Evolutionary conservation across 257 asterid species (phyloP), one percentile per base, ranked within the genome.

Genomic region (Anisodus tanguticus): DNA sequence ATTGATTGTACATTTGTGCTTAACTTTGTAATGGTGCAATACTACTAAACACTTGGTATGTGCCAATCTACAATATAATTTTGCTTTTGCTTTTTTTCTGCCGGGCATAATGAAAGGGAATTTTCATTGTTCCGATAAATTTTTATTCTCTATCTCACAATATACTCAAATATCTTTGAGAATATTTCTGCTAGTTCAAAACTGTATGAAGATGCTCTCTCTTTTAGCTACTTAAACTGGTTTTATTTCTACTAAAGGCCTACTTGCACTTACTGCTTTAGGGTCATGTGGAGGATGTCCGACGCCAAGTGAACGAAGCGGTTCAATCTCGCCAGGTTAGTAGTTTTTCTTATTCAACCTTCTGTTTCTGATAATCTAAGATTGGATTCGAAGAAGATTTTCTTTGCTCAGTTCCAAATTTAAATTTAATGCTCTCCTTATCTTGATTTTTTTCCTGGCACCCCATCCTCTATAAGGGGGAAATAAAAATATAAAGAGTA

Each of bases 261-360:
- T 76, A 76, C 63, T 10, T 76, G 70, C 83, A 63, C 83, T 89
- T 31, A 76, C 83, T 85, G 67, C 51, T 87, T 86, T 86, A 97
- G 99, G 98, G 98, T 85, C 97, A 93, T 57, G 98, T 93, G 90
- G 97, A 92, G 86, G 98, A 93, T 84, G 97, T 91, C 85, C 88
- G 94, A 84, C 97, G 97, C 86, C 97, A 95, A 92, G 98, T 95
- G 59, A 90, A 95, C 84, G 99, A 97, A 93, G 98, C 98, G 47
- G 96, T 93, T 87, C 97, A 89, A 81, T 87, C 93, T 82, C 98
- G 99, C 74, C 97, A 95, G 89, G 99, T 95, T 39, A 92, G 98
- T 86, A 83, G 49, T 84, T 59, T 86, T 84, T 76, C 69, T 51
- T 78, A 26, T 43, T 84, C 39, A 41, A 58, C 83, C 83, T 31